Percentiles rank a stretch among this genome's conserved stretches.
Evolutionary conservation across 768 basidiomycete species (phyloP).

Genomic region (Coprinopsis strossmayeri): DNA sequence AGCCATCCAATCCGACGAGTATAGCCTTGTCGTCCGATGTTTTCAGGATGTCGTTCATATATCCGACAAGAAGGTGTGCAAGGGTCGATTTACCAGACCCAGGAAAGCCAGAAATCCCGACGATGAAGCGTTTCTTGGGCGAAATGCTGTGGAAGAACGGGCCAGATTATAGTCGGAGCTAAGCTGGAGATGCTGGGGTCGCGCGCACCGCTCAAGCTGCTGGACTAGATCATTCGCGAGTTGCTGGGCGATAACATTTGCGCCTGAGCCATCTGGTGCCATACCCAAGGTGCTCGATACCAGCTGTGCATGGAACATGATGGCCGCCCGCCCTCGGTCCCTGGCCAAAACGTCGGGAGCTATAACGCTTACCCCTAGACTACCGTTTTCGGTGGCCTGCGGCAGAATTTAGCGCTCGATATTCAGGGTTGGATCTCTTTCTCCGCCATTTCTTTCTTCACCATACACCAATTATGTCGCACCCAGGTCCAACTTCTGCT

Average conservation of each 20-base stretch:
- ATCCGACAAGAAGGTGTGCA: constrained; percentile 48
- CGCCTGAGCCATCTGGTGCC: too few relatives aligned
- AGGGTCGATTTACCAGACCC: constrained; percentile 86
- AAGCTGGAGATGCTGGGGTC: not conserved
- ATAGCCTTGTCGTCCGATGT: constrained; percentile 33
- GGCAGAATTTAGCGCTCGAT: constrained; percentile 11
- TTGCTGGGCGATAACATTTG: too few relatives aligned
- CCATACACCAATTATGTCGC: constrained; percentile 17
- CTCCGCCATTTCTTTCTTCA: constrained; percentile 25
- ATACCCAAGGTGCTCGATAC: too few relatives aligned
- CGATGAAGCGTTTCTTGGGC: constrained; percentile 43
- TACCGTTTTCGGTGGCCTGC: constrained; percentile 5
- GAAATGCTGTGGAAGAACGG: constrained; percentile 23
- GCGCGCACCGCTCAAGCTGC: not conserved
- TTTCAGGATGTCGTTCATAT: constrained; percentile 40
- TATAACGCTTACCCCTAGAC: not conserved
- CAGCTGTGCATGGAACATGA: too few relatives aligned
- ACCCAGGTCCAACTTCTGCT: constrained; percentile 16
- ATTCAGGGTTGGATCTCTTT: constrained; percentile 12
- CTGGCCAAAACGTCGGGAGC: not conserved
- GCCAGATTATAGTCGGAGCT: not conserved
- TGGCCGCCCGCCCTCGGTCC: not conserved
- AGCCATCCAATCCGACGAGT: constrained; percentile 83
- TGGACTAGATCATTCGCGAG: too few relatives aligned
- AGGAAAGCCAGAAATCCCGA: constrained; percentile 74